These are phyloP conservation scores for Vigna angularis DNA, from an alignment of 306 rosid species.

Conservation along the genomic window DNA sequence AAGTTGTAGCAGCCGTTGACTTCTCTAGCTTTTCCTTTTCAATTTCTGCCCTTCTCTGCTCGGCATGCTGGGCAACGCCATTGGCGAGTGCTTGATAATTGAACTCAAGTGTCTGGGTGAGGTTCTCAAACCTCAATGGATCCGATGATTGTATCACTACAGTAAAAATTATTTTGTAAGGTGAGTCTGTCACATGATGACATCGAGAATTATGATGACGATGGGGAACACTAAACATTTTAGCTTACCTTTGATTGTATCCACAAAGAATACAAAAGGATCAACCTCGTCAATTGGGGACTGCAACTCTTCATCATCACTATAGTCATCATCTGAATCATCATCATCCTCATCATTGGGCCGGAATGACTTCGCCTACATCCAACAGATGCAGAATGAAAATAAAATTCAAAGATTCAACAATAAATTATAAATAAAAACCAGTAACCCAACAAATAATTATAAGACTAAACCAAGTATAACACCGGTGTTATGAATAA, in stretches of 20 bases:
- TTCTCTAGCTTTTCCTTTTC: conserved; percentile 87
- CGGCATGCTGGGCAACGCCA: conserved; percentile 93
- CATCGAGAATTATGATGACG: neutral
- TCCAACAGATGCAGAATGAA: conserved; percentile 25
- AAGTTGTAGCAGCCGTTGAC: conserved; percentile 66
- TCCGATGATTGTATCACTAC: conserved; percentile 76
- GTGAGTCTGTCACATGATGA: conserved; percentile 16
- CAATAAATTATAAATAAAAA: neutral
- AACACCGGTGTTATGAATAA: neutral
- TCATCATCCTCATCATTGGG: conserved; percentile 69
- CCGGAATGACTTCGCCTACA: conserved; percentile 85
- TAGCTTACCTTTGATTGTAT: conserved; percentile 75
- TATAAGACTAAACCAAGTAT: too few relatives aligned
- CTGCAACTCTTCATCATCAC: conserved; percentile 97
- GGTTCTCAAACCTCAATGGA: conserved; percentile 81
- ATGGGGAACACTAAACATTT: conserved; percentile 3
- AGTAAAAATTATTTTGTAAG: conserved; percentile 4
- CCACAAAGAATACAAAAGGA: conserved; percentile 92
- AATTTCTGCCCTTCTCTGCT: conserved; percentile 82
- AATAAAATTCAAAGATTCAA: conserved; percentile 26
- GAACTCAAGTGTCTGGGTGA: conserved; percentile 82
- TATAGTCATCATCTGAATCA: conserved; percentile 85
- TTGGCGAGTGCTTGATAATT: conserved; percentile 90
- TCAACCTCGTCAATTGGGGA: conserved; percentile 98
- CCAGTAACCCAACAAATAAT: neutral